A percentile compares a stretch with the other conserved stretches of the same genome.
phyloP scores from a whole-genome alignment of 2,329 filamentous ascomycete genomes.

The Pseudogymnoascus sp. region DNA sequence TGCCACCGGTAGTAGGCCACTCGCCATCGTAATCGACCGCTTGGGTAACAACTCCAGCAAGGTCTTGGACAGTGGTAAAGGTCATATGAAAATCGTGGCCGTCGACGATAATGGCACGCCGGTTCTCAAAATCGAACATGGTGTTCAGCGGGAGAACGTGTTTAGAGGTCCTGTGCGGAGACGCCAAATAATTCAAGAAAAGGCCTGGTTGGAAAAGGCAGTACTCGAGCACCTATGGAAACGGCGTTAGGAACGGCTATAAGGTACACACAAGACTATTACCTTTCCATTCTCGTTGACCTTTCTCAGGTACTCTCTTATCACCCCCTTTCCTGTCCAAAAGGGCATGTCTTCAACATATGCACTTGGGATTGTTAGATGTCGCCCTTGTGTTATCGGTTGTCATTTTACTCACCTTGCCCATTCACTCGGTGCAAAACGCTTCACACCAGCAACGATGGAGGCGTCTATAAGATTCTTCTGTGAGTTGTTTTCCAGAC shows the following conservation, averaged over 20 bases:
- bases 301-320: constrained; percentile 35
- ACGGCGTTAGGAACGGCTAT: not conserved
- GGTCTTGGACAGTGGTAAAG: constrained; percentile 38
- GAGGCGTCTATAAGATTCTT: constrained; percentile 36
- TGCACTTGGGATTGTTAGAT: constrained; percentile 23
- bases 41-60: constrained; percentile 31
- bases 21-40: constrained; percentile 28
- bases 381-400: not conserved
- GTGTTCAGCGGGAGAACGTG: constrained; percentile 29
- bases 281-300: constrained; percentile 36
- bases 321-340: constrained; percentile 36
- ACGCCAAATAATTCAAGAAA: constrained; percentile 43
- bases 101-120: constrained; percentile 37
- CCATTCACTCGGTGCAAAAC: constrained; percentile 36
- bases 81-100: constrained; percentile 37
- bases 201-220: constrained; percentile 42
- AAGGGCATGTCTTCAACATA: constrained; percentile 25
- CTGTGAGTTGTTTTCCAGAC: constrained; percentile 28
- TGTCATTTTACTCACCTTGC: constrained; percentile 2
- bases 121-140: constrained; percentile 27
- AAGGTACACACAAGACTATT: not conserved
- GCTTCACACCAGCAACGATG: constrained; percentile 33
- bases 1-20: constrained; percentile 30
- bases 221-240: constrained; percentile 39
- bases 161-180: constrained; percentile 35